Percentiles rank a stretch among this genome's conserved stretches.
phyloP scores from a whole-genome alignment of 768 basidiomycete genomes.

The Candolleomyces eurysporus region DNA sequence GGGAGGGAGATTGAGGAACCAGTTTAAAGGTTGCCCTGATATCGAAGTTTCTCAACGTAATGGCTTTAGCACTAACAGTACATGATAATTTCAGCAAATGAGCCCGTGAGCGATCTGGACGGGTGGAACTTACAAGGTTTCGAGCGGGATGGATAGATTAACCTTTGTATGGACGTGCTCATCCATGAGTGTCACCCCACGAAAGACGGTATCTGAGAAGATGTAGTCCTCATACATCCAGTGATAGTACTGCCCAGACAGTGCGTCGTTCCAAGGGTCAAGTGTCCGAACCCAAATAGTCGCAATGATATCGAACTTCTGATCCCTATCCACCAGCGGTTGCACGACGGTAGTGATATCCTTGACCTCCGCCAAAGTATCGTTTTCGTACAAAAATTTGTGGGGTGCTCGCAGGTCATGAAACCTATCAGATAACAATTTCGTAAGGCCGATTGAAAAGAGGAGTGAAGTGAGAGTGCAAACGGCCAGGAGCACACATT shows the following conservation, averaged over 20 bases:
- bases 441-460: neutral
- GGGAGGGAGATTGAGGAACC: slow-evolving; percentile 26
- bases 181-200: slow-evolving; percentile 24
- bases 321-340: slow-evolving; percentile 13
- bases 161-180: slow-evolving; percentile 22
- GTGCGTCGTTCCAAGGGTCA: neutral
- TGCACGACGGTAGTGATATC: slow-evolving; percentile 6
- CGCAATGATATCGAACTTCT: slow-evolving; percentile 17
- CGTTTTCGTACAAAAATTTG: neutral
- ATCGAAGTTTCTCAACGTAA: slow-evolving; percentile 27
- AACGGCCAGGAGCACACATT: neutral
- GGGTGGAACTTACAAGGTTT: slow-evolving; percentile 26
- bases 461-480: neutral
- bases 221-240: neutral
- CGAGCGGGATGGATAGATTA: slow-evolving; percentile 26
- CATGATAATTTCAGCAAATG: slow-evolving; percentile 3
- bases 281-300: slow-evolving; percentile 15
- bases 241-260: neutral
- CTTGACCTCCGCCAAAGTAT: neutral
- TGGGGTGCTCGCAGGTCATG: neutral
- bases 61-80: slow-evolving; percentile 14
- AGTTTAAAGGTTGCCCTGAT: slow-evolving; percentile 35
- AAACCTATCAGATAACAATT: neutral
- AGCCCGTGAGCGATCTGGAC: neutral
- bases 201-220: slow-evolving; percentile 24